Evolutionary conservation across 768 basidiomycete genomes (phyloP), one percentile per base, ranked within the genome.

Genomic region (Psilocybe subaeruginosa): DNA sequence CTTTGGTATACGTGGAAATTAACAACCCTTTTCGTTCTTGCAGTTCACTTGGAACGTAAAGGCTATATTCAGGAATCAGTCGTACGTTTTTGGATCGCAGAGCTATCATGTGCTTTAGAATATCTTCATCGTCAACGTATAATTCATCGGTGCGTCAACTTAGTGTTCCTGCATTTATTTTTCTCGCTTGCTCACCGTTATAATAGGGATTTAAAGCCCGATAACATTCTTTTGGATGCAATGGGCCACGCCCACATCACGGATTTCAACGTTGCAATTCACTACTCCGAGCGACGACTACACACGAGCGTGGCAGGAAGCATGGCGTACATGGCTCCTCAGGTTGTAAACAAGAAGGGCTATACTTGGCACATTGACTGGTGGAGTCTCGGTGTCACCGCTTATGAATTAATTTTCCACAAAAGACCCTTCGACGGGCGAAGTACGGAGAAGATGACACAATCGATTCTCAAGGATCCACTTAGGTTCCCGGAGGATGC

Each of bases 301-400:
- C 90, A 99, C 74, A 95, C 93, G 0, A 94, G 93, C 61, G 92
- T 99, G 14, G 97, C 97, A 6, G 97, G 97, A 3, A 95, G 93
- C 70, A 96, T 99, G 94, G 97, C 97, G 0, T 99, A 99, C 77
- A 99, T 99, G 97, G 96, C 96, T 8, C 96, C 97, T 0, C 95
- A 99, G 74, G 91, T 99, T n/a, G 82, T 98, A 47, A 86, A 85
- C 54, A 89, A 92, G 70, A 90, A 88, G 69, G 97, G 97, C 14
- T 99, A 99, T 74, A 91, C 91, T 3, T 95, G 93, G 84, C 88
- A 88, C 52, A 85, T 93, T 53, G 96, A 98, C 72, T 97, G 93
- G 91, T 98, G 96, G 96, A 95, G 93, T 70, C 81, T 98, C 17
- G 96, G 96, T 31, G 81, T 97, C 58, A 91, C 91, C 29, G 90